A percentile compares a stretch with the other conserved stretches of the same genome.
phyloP scores from a whole-genome alignment of 495 filamentous ascomycete genomes.

The Aspergillus sclerotioniger region DNA sequence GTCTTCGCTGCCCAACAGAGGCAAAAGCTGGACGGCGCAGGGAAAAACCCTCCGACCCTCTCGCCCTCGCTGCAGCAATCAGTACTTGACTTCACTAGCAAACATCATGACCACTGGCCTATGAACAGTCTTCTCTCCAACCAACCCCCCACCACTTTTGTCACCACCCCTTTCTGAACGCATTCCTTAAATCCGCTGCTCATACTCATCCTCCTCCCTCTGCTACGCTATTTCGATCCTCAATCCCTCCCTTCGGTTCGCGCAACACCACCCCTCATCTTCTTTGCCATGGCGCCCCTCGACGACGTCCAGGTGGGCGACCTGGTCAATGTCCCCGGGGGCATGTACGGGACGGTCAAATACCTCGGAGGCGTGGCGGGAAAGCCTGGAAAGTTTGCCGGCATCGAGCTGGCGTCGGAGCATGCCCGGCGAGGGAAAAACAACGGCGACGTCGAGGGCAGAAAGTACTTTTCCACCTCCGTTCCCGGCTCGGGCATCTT shows the following conservation, averaged over 20 bases:
- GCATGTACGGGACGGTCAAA: conserved; percentile 86
- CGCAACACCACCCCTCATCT: conserved; percentile 4
- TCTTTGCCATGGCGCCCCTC: conserved; percentile 34
- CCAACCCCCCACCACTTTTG: not conserved
- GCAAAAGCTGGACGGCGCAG: not conserved
- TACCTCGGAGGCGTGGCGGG: conserved; percentile 85
- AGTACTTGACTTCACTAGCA: conserved; percentile 1
- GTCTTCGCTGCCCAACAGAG: conserved; percentile 21
- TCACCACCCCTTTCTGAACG: conserved; percentile 4
- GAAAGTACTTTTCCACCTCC: conserved; percentile 76
- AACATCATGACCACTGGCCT: conserved; percentile 16
- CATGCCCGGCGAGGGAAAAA: conserved; percentile 88
- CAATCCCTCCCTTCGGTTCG: not conserved
- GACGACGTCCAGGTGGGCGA: conserved; percentile 79
- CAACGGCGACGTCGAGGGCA: conserved; percentile 90
- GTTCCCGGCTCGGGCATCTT: conserved; percentile 87
- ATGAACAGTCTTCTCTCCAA: conserved; percentile 19
- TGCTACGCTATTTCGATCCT: not conserved
- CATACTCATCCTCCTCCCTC: not conserved
- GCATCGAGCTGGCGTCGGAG: conserved; percentile 85
- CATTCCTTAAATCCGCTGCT: not conserved
- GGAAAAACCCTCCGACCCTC: conserved; percentile 19
- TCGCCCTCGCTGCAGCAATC: not conserved
- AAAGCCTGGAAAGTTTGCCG: conserved; percentile 88
- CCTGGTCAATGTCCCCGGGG: conserved; percentile 88